Percentiles rank a stretch among this genome's conserved stretches.
These are phyloP conservation scores for Vaccinium macrocarpon DNA, from an alignment of 148 eudicot species.

Conservation along the genomic window DNA sequence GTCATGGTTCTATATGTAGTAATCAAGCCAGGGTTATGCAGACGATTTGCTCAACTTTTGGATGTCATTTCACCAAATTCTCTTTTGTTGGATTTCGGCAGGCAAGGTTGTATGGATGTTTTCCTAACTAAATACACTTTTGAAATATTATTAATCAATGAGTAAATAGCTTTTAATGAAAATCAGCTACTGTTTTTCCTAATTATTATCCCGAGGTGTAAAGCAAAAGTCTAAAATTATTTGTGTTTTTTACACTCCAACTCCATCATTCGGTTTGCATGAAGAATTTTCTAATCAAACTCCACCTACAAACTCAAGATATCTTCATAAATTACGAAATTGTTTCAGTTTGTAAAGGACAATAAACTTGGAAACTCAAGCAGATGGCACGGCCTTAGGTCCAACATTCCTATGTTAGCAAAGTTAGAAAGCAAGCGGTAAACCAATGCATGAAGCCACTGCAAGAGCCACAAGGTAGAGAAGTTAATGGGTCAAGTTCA, in stretches of 20 bases:
- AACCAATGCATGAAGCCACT: background rate
- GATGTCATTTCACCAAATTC: background rate
- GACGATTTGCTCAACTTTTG: too few relatives aligned
- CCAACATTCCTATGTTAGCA: background rate
- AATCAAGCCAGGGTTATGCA: background rate
- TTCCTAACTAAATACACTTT: background rate
- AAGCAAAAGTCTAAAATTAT: background rate
- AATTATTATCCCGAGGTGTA: background rate
- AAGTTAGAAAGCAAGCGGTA: background rate
- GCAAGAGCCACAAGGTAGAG: background rate
- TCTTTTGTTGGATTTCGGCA: background rate
- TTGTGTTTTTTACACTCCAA: background rate
- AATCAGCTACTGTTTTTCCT: background rate
- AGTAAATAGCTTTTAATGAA: background rate
- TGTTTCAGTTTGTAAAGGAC: background rate
- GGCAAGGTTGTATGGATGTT: background rate
- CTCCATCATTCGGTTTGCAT: background rate
- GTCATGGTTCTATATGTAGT: background rate
- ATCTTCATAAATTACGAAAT: background rate
- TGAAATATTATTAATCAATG: background rate
- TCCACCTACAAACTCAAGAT: background rate
- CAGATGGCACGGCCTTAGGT: background rate
- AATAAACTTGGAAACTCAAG: background rate
- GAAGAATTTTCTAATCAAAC: background rate
- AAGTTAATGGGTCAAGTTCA: background rate